Base-by-base conservation (phyloP, 2,329 filamentous ascomycete genomes). In the Calycina marina region DNA sequence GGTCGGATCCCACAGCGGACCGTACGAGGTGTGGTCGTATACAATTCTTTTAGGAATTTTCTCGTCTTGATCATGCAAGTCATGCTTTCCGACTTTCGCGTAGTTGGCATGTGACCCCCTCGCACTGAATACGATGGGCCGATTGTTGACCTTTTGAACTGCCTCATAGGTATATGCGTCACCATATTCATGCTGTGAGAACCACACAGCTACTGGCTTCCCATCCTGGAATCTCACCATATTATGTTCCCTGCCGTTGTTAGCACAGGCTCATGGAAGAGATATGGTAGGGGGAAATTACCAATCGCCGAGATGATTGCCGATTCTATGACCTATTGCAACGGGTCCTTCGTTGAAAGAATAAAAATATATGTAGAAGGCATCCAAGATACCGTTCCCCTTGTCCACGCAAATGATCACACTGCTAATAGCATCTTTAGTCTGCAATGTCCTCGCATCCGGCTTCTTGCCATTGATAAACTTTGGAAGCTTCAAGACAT, bases 141-240 rank as follows among this genome's bases (percentile, higher is more conserved):
- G 54, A 40, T 71, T 70, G 15, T 73, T 73, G 32, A 72, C 66
- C 61, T 94, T 94, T 58, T 93, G 82, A 9, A 94, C 70, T 0
- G 84, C 85, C 10, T 77, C 66, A 62, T 80, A 96, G 16, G 75
- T 75, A 49, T 88, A 93, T 1, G 86, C 84, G 50, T 85, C 77
- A 5, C 88, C 88, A 38, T 79, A 83, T 37, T 80, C 77, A 51
- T 96, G 88, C 52, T 93, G 85, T 41, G 83, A 93, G 49, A 93
- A 77, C 62, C 86, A 94, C 40, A 94, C 71, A 30, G 77, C 75
- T 40, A 80, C 76, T 1, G 88, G 88, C 32, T 73, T 63, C 34
- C 88, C 86, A 40, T 90, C 61, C 47, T 86, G 69, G 53, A 96
- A 96, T 12, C 88, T 79, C 17, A 94, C 67, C 57, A 90, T 77